Percentiles rank a stretch among this genome's conserved stretches.
Conservation (phyloP, 2,329 filamentous ascomycete species). For the Amauroascus niger region DNA sequence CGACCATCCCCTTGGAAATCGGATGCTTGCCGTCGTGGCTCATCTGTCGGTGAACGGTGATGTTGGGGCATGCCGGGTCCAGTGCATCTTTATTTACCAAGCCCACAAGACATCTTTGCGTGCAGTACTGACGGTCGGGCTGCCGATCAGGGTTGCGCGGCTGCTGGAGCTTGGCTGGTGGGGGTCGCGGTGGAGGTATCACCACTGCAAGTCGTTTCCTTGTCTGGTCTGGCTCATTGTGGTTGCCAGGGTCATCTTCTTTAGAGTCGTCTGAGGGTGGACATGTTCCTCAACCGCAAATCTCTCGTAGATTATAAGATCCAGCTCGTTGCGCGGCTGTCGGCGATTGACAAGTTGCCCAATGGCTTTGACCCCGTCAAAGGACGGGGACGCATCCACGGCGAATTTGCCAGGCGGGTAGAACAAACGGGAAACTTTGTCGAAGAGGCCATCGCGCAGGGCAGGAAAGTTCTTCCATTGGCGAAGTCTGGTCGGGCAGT, state of each 20-base stretch:
- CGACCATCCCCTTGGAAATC: neutral
- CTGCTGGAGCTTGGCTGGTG: neutral
- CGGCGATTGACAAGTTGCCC: neutral
- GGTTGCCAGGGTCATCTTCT: neutral
- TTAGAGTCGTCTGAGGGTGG: too few species aligned
- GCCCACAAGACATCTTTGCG: too few species aligned
- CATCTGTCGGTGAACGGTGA: too few species aligned
- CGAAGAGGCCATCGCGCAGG: neutral
- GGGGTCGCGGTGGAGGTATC: neutral
- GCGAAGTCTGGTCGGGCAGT: constrained; percentile 1
- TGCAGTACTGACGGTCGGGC: neutral
- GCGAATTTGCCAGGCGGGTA: neutral
- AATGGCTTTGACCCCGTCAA: neutral
- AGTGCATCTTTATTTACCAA: too few species aligned
- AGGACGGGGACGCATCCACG: neutral
- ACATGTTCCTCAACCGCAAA: constrained; percentile 7
- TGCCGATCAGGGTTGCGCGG: neutral
- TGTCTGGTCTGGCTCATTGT: neutral
- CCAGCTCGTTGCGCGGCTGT: constrained; percentile 4
- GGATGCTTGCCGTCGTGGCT: neutral
- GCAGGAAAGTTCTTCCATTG: constrained; percentile 3
- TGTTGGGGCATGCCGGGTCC: too few species aligned
- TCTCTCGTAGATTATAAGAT: constrained; percentile 4
- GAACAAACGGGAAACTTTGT: constrained; percentile 3
- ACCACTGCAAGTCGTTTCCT: neutral